Evolutionary conservation across 106 monocot species (phyloP).

Genomic region (Chionographis japonica): DNA sequence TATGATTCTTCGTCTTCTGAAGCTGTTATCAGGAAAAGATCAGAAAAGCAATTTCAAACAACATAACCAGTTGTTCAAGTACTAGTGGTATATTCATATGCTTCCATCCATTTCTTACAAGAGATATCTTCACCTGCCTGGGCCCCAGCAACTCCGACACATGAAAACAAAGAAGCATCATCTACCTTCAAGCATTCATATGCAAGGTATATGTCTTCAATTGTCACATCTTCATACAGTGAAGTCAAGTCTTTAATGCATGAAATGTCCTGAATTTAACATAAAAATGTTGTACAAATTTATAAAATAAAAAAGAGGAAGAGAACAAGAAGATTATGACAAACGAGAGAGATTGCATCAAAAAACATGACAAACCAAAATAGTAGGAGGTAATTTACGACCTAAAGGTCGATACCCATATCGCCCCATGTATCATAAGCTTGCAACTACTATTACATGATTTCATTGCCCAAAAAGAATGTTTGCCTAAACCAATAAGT

Average conservation of each 20-base stretch:
- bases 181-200: slow-evolving; percentile 87
- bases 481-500: too few relatives aligned
- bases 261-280: slow-evolving; percentile 54
- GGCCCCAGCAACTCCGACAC: slow-evolving; percentile 85
- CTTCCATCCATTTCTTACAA: slow-evolving; percentile 30
- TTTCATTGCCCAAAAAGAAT: too few relatives aligned
- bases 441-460: too few relatives aligned
- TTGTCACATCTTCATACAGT: slow-evolving; percentile 81
- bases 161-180: slow-evolving; percentile 85
- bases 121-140: slow-evolving; percentile 53
- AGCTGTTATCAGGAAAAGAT: slow-evolving; percentile 10
- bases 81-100: background rate
- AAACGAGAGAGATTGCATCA: too few relatives aligned
- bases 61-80: background rate
- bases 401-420: too few relatives aligned
- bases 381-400: too few relatives aligned
- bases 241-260: slow-evolving; percentile 77
- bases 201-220: slow-evolving; percentile 89
- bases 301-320: background rate
- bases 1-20: slow-evolving; percentile 47
- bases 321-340: background rate
- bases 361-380: too few relatives aligned
- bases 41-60: background rate
- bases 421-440: too few relatives aligned
- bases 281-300: background rate